phyloP scores from a whole-genome alignment of 2,329 filamentous ascomycete species.

The Colletotrichum brevisporum region DNA sequence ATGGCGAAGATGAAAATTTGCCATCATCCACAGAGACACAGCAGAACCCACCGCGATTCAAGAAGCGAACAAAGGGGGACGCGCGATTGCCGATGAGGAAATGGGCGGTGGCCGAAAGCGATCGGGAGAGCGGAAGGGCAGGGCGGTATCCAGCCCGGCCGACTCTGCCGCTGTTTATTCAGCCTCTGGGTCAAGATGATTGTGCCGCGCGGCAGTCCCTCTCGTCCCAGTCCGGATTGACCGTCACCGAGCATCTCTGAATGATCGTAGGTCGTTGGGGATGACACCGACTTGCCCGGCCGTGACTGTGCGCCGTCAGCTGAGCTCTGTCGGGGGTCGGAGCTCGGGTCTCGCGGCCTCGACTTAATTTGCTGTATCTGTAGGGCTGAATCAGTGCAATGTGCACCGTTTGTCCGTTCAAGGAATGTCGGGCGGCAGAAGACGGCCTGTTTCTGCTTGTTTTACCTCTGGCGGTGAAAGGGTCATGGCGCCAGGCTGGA shows the following conservation, averaged over 20 bases:
- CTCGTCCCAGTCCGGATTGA: not conserved
- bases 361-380: slow-evolving; percentile 1
- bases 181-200: not conserved
- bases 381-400: slow-evolving; percentile 17
- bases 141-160: not conserved
- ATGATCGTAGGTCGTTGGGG: not conserved
- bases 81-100: slow-evolving; percentile 29
- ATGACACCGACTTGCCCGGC: not conserved
- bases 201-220: slow-evolving; percentile 14
- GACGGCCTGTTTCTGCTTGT: slow-evolving; percentile 8
- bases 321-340: not conserved
- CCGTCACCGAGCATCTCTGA: not conserved
- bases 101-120: not conserved
- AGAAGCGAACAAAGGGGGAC: slow-evolving; percentile 6
- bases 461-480: not conserved
- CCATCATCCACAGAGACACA: slow-evolving; percentile 10
- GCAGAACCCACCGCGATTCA: slow-evolving; percentile 9
- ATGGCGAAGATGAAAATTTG: slow-evolving; percentile 29
- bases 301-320: not conserved
- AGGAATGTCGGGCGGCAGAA: not conserved
- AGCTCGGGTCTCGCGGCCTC: not conserved
- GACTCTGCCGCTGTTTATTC: not conserved
- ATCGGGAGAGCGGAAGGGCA: slow-evolving; percentile 20
- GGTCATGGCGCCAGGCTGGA: slow-evolving; percentile 1
- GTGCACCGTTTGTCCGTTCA: not conserved